These are phyloP conservation scores for Dryas octopetala DNA, from an alignment of 306 rosid species.

Conservation along the genomic window DNA sequence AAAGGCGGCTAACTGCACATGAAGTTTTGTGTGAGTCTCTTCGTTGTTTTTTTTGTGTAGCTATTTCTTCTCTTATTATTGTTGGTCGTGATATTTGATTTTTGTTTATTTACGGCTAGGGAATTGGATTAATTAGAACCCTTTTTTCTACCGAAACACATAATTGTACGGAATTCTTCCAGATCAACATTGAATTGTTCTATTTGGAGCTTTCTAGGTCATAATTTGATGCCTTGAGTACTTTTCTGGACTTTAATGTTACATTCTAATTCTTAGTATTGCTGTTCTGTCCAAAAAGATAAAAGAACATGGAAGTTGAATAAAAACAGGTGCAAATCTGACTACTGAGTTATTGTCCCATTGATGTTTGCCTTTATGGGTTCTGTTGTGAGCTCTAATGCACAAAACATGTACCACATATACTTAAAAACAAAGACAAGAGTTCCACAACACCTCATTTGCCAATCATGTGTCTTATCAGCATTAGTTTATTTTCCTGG, in stretches of 20 bases:
- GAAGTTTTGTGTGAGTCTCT: slow-evolving; percentile 86
- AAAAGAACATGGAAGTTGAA: background rate
- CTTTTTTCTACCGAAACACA: background rate
- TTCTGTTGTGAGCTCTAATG: background rate
- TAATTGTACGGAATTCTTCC: background rate
- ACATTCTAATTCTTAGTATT: background rate
- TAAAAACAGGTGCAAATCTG: background rate
- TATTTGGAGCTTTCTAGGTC: background rate
- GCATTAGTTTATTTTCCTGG: background rate
- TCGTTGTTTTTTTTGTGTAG: slow-evolving; percentile 13
- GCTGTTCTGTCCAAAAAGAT: background rate
- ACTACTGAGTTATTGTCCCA: background rate
- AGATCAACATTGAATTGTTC: background rate
- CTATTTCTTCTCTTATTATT: slow-evolving; percentile 13
- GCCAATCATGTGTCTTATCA: background rate
- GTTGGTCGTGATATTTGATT: background rate
- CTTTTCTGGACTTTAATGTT: background rate
- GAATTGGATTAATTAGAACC: background rate
- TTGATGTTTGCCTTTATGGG: background rate
- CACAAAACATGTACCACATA: background rate
- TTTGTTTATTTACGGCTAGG: background rate
- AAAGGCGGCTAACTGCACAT: slow-evolving; percentile 72
- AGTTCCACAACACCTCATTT: background rate
- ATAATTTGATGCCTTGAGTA: background rate
- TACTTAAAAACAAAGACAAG: background rate